Evolutionary conservation across 1,284 basidiomycete genomes (phyloP), one percentile per base, ranked within the genome.

Genomic region (Cronartium quercuum): DNA sequence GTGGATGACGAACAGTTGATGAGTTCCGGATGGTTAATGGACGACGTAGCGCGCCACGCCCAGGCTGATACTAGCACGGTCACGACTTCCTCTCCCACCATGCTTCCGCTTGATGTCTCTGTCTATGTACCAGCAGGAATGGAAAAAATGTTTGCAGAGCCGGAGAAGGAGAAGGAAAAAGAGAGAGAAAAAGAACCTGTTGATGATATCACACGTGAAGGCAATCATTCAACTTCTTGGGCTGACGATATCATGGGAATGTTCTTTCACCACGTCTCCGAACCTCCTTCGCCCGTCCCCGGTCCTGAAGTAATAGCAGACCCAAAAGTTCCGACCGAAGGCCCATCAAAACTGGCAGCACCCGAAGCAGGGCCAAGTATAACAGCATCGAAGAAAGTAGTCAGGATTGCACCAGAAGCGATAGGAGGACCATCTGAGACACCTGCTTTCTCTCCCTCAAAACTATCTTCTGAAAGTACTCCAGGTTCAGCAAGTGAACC

Each of bases 401-500:
- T 51, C 15, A 51, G 47, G 47, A 51, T 51, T 18, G 47, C 47
- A 18, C 15, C 15, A 18, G 47, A 51, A n/a, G n/a, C n/a, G 13
- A 69, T 12, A 37, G 68, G 68, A 42, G 41, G 41, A 57, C 42
- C 58, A 34, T 62, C 38, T 6, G 69, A 73, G 61, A 73, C 69
- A 18, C 69, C 69, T 21, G 69, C 62, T 34, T 73, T 73, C 58
- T 73, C 69, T 35, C 69, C 69, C 24, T 65, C 62, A 65, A 73
- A 73, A 55, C 62, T 73, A 51, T 73, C 69, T 12, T 64, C 24
- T 47, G 69, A 73, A 41, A 64, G 60, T 40, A 73, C 69, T 13
- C 69, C 69, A 47, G 69, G 64, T 18, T 73, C 69, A 51, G 62
- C 41, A 41, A 51, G 21, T 51, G 21, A 18, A 21, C 5, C 47